phyloP scores from a whole-genome alignment of 192 early-diverging fungal genomes.

The Gryganskiella cystojenkinii region DNA sequence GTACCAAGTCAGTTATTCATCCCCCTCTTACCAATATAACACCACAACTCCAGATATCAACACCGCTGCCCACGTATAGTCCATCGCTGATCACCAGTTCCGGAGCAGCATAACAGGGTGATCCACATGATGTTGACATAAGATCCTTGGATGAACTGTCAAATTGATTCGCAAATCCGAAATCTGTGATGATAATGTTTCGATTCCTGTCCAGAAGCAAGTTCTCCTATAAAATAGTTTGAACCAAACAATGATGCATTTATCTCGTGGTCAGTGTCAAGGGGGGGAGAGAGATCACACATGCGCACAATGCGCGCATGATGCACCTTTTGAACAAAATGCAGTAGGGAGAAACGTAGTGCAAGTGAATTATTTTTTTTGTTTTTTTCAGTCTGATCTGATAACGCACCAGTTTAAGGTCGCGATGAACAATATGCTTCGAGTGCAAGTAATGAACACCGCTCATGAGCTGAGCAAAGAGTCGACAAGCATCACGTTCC shows the following conservation, averaged over 20 bases:
- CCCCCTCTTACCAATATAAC: conserved; percentile 80
- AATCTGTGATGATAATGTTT: conserved; percentile 97
- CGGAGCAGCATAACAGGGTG: conserved; percentile 98
- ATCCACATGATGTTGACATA: conserved; percentile 95
- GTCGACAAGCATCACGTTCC: conserved; percentile 88
- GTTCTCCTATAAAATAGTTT: conserved; percentile 89
- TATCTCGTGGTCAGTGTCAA: no score
- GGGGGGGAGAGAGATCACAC: no score
- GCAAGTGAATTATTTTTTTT: no score
- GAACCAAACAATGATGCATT: no score
- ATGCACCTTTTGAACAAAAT: no score
- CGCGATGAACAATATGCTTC: conserved; percentile 95
- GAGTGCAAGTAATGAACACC: conserved; percentile 95
- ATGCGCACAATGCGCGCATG: no score
- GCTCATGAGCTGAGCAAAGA: conserved; percentile 94
- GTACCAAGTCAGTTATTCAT: not conserved
- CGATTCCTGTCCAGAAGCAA: conserved; percentile 90
- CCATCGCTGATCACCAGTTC: conserved; percentile 98
- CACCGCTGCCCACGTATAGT: conserved; percentile 93
- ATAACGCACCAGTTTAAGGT: conserved; percentile 86
- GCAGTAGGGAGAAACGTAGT: no score
- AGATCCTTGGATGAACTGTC: conserved; percentile 77
- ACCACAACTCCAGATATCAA: conserved; percentile 99
- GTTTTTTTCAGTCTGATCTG: no score
- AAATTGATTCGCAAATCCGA: conserved; percentile 97